Conservation (phyloP, 352 stramenopile species). For the Peronospora farinosa region DNA sequence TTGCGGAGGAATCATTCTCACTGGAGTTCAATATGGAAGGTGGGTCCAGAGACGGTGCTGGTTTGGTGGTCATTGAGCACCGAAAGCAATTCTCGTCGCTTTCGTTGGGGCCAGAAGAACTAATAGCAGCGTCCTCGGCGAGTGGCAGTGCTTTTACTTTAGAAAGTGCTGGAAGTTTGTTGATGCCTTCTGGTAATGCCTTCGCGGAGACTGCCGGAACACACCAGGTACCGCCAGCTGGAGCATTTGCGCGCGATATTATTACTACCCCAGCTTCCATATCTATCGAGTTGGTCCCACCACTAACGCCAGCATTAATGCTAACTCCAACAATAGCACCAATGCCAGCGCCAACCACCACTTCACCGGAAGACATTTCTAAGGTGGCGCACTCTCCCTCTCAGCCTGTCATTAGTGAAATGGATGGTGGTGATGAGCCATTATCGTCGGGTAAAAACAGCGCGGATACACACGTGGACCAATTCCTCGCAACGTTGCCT, state of each 20-base stretch:
- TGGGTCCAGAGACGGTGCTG: conserved; percentile 38
- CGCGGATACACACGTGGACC: conserved; percentile 49
- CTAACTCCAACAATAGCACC: neutral
- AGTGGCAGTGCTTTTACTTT: conserved; percentile 14
- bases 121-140: conserved; percentile 30
- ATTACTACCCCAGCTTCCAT: conserved; percentile 13
- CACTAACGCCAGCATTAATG: neutral
- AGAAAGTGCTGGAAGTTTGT: conserved; percentile 14
- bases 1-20: conserved; percentile 58
- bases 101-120: conserved; percentile 46
- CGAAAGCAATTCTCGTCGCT: conserved; percentile 51
- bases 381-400: conserved; percentile 13
- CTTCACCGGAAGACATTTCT: conserved; percentile 4
- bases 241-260: conserved; percentile 14
- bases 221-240: conserved; percentile 30
- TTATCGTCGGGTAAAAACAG: conserved; percentile 42
- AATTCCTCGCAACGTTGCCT: conserved; percentile 78
- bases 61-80: conserved; percentile 30
- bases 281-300: conserved; percentile 2
- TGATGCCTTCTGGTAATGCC: conserved; percentile 6
- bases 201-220: conserved; percentile 38
- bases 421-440: conserved; percentile 39
- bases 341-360: neutral
- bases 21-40: conserved; percentile 75
- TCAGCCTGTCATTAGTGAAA: conserved; percentile 28